A percentile compares a stretch with the other conserved stretches of the same genome.
These are phyloP conservation scores for Leishmania aethiopica DNA, from an alignment of 208 protist genomes.

Conservation along the genomic window DNA sequence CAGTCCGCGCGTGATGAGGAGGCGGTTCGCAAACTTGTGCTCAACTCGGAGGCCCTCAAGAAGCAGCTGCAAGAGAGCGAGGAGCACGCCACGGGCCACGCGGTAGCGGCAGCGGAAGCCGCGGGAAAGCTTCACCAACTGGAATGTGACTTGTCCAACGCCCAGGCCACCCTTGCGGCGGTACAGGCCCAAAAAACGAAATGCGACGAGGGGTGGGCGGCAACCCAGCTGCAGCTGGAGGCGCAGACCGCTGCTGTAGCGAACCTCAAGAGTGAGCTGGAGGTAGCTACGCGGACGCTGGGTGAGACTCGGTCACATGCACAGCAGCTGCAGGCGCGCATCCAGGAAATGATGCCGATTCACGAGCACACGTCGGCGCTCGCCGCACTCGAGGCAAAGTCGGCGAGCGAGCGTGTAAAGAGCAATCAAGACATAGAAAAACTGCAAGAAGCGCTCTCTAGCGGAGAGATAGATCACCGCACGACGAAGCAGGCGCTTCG, in stretches of 20 bases:
- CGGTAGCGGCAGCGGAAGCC: background rate
- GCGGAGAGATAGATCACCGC: conserved; percentile 30
- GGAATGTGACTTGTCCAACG: conserved; percentile 4
- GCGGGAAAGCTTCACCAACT: background rate
- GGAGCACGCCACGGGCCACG: background rate
- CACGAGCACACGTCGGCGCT: conserved; percentile 22
- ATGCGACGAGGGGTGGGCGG: background rate
- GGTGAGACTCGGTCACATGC: conserved; percentile 14
- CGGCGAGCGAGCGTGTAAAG: conserved; percentile 9
- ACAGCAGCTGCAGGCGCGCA: conserved; percentile 23
- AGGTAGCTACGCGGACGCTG: background rate
- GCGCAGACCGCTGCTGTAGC: background rate
- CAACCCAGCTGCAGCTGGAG: background rate
- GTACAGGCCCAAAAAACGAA: conserved; percentile 5
- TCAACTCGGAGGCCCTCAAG: conserved; percentile 43
- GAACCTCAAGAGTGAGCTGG: conserved; percentile 6
- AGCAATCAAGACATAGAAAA: conserved; percentile 17
- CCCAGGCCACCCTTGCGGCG: background rate
- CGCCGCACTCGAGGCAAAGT: conserved; percentile 21
- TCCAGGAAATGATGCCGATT: conserved; percentile 25
- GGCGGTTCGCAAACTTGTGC: conserved; percentile 40
- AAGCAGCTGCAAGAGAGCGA: conserved; percentile 26
- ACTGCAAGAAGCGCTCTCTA: conserved; percentile 7
- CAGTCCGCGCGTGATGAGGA: conserved; percentile 33
- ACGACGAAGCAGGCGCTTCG: conserved; percentile 11